Evolutionary conservation across 2,329 filamentous ascomycete genomes (phyloP), one percentile per base, ranked within the genome.

Genomic region (Tolypocladium album): DNA sequence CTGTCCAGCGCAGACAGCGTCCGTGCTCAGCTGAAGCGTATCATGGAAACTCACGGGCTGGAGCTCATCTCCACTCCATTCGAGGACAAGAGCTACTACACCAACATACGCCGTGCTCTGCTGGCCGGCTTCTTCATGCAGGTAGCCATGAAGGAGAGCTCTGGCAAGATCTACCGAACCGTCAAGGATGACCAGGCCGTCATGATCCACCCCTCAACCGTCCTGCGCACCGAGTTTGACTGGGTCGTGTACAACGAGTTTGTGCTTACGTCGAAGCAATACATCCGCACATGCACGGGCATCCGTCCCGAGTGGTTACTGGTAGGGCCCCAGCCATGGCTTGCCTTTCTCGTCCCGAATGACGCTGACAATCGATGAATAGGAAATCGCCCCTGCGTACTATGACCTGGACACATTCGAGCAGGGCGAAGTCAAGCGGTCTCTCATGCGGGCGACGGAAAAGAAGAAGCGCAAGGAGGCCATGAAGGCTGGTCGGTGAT

Each of bases 211-310:
- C 94, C 94, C 2, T 94, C 90, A 65, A 97, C 92, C 0, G 92
- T 96, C 39, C 81, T 99, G 27, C 84, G 86, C 57, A 87, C 91
- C 61, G 92, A 97, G 61, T 90, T 88, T 66, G 94, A 99, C 66
- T 99, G 94, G 94, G 90, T 99, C 34, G 79, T 99, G 34, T 99
- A 99, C 77, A 96, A 97, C 69, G 95, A 99, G 72, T 99, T 97
- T 70, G 94, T 99, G 15, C 84, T 99, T 60, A 99, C 94, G 0
- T 94, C 89, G 58, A 97, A 99, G 83, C 96, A 97, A 77, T 99
- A 97, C 74, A 93, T 99, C 68, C 85, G 95, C 60, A 97, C 91
- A 0, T 91, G 97, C 56, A 97, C 92, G 15, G 87, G 89, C 38
- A 88, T 99, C 59, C 89, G 90, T 72, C 90, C 93, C 0, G 94